phyloP scores from a whole-genome alignment of 2,329 filamentous ascomycete genomes.

The Pseudocercospora fuligena region DNA sequence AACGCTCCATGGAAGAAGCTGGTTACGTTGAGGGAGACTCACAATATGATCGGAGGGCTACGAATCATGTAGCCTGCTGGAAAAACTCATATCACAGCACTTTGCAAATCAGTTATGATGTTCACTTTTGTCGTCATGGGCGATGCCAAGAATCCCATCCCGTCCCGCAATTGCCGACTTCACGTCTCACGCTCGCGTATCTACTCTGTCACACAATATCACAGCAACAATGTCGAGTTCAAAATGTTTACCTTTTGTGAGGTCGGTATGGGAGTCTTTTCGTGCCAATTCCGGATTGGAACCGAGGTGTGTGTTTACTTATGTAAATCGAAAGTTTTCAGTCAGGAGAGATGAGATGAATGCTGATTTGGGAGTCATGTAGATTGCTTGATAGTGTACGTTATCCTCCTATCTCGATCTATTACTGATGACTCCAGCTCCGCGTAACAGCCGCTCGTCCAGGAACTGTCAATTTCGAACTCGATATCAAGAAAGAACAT shows the following conservation, averaged over 20 bases:
- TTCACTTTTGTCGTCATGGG: no score
- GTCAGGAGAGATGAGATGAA: no score
- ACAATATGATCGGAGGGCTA: no score
- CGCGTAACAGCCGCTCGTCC: conserved; percentile 67
- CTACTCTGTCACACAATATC: neutral
- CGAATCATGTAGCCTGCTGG: no score
- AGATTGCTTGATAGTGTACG: conserved; percentile 47
- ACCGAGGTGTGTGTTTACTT: no score
- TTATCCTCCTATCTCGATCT: neutral
- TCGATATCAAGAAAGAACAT: conserved; percentile 75
- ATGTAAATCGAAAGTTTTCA: no score
- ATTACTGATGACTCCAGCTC: conserved; percentile 55
- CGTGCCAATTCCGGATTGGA: conserved; percentile 84
- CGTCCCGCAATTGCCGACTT: neutral
- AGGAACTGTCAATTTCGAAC: conserved; percentile 75
- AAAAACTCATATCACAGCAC: no score
- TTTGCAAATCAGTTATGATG: no score
- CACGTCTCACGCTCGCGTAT: neutral
- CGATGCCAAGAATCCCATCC: neutral
- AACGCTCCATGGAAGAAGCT: no score
- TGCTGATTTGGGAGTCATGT: no score
- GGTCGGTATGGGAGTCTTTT: conserved; percentile 63
- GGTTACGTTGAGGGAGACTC: no score
- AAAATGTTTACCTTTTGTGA: conserved; percentile 37
- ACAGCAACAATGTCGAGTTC: conserved; percentile 27